Evolutionary conservation across 768 basidiomycete species (phyloP).

Genomic region (Leccinum variicolor): DNA sequence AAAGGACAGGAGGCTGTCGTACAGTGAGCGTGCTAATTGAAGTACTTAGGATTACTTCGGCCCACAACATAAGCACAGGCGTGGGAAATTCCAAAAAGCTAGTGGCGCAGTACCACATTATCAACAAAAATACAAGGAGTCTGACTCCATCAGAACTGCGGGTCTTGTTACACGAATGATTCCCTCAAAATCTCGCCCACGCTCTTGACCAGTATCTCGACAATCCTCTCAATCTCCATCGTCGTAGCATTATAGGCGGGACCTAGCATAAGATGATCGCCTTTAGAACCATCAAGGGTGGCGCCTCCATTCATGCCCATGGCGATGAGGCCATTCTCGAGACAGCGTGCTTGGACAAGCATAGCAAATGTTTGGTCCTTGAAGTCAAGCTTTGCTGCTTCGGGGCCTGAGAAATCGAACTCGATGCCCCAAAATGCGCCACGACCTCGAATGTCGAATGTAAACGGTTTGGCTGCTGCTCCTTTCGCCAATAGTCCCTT

Average conservation of each 20-base stretch:
- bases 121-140: not conserved
- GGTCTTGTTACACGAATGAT: conserved; percentile 13
- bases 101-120: conserved; percentile 5
- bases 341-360: conserved; percentile 63
- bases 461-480: conserved; percentile 58
- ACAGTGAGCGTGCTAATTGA: conserved; percentile 22
- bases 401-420: conserved; percentile 59
- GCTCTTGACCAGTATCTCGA: conserved; percentile 58
- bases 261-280: conserved; percentile 69
- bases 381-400: conserved; percentile 45
- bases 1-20: conserved; percentile 20
- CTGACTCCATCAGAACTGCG: not conserved
- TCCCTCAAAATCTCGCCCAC: conserved; percentile 61
- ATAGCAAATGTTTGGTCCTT: conserved; percentile 58
- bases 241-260: conserved; percentile 78
- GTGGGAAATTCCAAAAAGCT: conserved; percentile 25
- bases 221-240: conserved; percentile 68
- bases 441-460: conserved; percentile 79
- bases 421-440: conserved; percentile 86
- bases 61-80: conserved; percentile 24
- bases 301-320: conserved; percentile 76
- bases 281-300: conserved; percentile 64
- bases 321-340: conserved; percentile 63
- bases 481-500: conserved; percentile 53
- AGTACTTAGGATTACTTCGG: conserved; percentile 19